Percentiles rank a stretch among this genome's conserved stretches.
Evolutionary conservation across 768 basidiomycete genomes (phyloP).

Genomic region (Chalciporus chontae): DNA sequence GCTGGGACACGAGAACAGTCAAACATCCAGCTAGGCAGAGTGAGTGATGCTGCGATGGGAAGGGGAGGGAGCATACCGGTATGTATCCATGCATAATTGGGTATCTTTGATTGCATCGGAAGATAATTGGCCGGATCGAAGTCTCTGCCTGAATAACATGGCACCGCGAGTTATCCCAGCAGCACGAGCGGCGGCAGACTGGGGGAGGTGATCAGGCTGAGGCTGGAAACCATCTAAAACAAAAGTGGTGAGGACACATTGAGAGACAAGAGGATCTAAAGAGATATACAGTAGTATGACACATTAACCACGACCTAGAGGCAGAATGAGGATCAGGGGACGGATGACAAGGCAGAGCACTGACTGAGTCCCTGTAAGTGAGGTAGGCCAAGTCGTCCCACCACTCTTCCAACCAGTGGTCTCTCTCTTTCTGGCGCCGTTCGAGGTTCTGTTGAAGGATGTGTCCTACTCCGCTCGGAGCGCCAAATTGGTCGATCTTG

Average conservation of each 20-base stretch:
- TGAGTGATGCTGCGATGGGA: not conserved
- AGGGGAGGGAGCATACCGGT: constrained; percentile 44
- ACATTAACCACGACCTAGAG: constrained; percentile 80
- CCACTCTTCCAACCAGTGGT: constrained; percentile 91
- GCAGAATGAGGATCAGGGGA: not conserved
- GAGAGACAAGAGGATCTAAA: not conserved
- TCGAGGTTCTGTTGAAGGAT: constrained; percentile 65
- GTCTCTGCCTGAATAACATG: constrained; percentile 68
- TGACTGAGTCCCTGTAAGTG: constrained; percentile 79
- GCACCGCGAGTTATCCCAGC: constrained; percentile 67
- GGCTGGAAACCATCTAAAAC: constrained; percentile 72
- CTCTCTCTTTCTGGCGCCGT: constrained; percentile 47
- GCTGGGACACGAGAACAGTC: constrained; percentile 82
- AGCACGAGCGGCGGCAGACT: constrained; percentile 61
- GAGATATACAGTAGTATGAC: constrained; percentile 81
- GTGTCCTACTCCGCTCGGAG: constrained; percentile 37
- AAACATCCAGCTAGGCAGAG: constrained; percentile 77
- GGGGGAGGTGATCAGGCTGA: constrained; percentile 57
- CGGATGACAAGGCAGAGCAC: constrained; percentile 17
- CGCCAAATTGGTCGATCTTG: constrained; percentile 68
- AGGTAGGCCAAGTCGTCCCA: constrained; percentile 88
- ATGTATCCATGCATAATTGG: constrained; percentile 84
- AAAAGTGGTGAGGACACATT: not conserved
- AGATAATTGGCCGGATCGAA: constrained; percentile 61
- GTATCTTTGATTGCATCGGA: constrained; percentile 68